Base-by-base conservation (phyloP, 1,139 yeast genomes). In the Candida sojae region DNA sequence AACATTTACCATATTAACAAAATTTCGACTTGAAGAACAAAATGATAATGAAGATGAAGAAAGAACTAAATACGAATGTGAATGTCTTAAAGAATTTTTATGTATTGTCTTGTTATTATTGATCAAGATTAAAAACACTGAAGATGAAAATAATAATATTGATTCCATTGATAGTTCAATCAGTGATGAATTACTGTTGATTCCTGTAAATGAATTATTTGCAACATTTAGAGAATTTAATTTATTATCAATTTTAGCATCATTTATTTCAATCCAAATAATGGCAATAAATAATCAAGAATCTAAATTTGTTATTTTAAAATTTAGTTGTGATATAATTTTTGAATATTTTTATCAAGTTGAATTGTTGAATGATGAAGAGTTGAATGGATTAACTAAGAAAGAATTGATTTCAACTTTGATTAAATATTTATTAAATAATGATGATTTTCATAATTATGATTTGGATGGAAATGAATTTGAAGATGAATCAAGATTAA, bases 401-500 rank as follows among this genome's bases (percentile, higher is more conserved):
- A 62, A 73, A 8, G 54, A 55, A 4, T 54, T 75, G 42, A 67
- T 75, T 1, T 61, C 66, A 1, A 61, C 67, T 0, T 58, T 87
- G 47, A 71, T 88, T 12, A 73, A 75, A 49, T 80, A 76, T 53
- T 66, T 87, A 42, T 74, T 86, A 46, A 63, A 75, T 2, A 74
- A 79, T 25, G 73, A 85, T 51, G 80, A 79, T 53, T 70, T 70
- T 49, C 66, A 66, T 49, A 64, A 68, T 45, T 72, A 72, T 52
- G 74, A 71, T 45, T 44, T 54, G 12, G 63, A 64, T 42, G 66
- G 62, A 6, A 73, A 68, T 41, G 73, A 69, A 39, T 69, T 74
- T 53, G 80, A 80, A 40, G 81, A 81, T 45, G 88, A 83, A 50
- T 85, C 83, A 54, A 78, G 85, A 42, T 58, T 71, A n/a, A 77